Base-by-base conservation (phyloP, 2,329 filamentous ascomycete species). In the Epicoccum sorghinum region DNA sequence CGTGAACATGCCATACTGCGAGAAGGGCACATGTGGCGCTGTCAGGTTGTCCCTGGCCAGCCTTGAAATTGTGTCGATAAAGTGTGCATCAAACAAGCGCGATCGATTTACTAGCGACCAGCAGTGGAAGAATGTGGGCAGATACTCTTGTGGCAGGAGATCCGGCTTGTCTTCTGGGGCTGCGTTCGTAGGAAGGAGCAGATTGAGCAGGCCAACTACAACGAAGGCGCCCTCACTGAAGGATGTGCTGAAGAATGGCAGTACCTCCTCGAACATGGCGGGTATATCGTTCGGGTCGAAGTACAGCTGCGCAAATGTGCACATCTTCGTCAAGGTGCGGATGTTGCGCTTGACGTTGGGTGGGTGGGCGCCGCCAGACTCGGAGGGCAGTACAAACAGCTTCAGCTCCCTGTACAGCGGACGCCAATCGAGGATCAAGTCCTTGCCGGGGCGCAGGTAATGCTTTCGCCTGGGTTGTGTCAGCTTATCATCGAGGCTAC, bases 41-140 rank as follows among this genome's bases (percentile, higher is more conserved):
- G 85, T 80, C 52, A 99, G 77, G 54, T 90, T 90, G 72, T 99
- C 95, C 60, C 93, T 83, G 1, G 93, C 89, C 68, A 97, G 80
- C 47, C 95, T 84, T 10, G 95, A 98, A 59, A 96, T 85, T 29
- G 96, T 84, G 75, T 99, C 95, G 60, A 98, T 84, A 67, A 96
- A 93, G 59, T 89, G 89, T 53, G 90, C 85, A 74, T 99, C 95
- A 57, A 95, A 89, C 3, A 87, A 83, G 74, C 91, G 95, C 1
- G 93, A 98, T 46, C 96, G 84, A 64, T 91, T 95, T 62, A 98
- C 87, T 37, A 98, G 82, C 1, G 93, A 95, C 95, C 95, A 99
- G 1, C 98, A 78, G 74, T 99, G 95, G 80, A 99, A 99, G 65
- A 96, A 89, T 0, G 93, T 96, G 3, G 95, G 95, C 32, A 98